Evolutionary conservation across 2,329 filamentous ascomycete genomes (phyloP), one percentile per base, ranked within the genome.

Genomic region (Chrysosphaeria jannelii): DNA sequence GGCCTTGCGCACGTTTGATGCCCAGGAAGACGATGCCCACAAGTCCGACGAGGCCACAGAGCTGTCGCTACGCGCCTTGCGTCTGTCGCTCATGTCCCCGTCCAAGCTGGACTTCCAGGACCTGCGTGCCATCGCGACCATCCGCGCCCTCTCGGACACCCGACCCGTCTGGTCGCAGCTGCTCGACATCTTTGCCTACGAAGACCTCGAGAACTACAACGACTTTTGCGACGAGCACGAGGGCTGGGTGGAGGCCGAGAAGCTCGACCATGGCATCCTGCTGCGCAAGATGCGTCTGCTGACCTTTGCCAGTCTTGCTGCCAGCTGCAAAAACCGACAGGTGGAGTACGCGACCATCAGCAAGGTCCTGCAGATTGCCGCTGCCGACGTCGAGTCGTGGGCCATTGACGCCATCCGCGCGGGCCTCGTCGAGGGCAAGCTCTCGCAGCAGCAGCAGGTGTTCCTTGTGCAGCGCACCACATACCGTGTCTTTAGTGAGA

Each of bases 381-480:
- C 50, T 22, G 66, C 72, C 32, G 76, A 93, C 31, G 76, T 93
- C 20, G 85, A 97, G 57, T 71, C 81, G 58, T 97, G 85, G 85
- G 76, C 88, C 34, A 97, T 97, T 39, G 85, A 97, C 44, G 79
- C 88, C 35, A 91, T 97, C 48, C 75, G 85, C 34, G 76, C 79
- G 22, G 78, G 79, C 16, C 64, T 97, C 18, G 75, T 97, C 24
- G 85, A 97, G 53, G 85, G 85, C 42, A 89, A 89, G 50, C 64
- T 97, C 35, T 85, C 72, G 28, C 85, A 97, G 51, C 60, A 81
- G 42, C 78, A 76, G 43, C 63, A 75, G 42, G 72, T 81, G 31
- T 93, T 97, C 57, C 57, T 91, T 25, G 76, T 97, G 30, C 85
- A 97, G 56, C 67, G 85, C 42, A 76, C 76, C 37, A 90, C 78